Evolutionary conservation across 805 yeast genomes (phyloP).

Genomic region (Barnettozyma siamensis): DNA sequence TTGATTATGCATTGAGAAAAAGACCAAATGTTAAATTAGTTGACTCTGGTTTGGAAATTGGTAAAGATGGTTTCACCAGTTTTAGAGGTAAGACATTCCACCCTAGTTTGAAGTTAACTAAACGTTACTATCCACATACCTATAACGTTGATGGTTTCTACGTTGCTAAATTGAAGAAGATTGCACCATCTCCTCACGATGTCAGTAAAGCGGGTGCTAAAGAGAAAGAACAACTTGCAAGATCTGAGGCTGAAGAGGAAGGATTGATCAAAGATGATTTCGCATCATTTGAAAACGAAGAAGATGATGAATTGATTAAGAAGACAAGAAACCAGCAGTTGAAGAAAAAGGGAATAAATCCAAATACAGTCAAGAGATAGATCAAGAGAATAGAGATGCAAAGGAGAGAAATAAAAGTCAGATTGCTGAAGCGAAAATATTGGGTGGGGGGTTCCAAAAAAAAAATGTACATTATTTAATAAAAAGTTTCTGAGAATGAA

Average conservation of each 20-base stretch:
- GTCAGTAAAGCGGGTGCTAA: constrained; percentile 80
- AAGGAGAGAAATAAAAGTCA: no score
- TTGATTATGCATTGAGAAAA: constrained; percentile 93
- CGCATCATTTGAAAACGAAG: constrained; percentile 64
- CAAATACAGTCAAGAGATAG: constrained; percentile 33
- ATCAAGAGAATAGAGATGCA: neutral
- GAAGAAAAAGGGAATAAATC: constrained; percentile 70
- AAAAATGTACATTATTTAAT: constrained; percentile 3
- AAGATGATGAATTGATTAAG: constrained; percentile 67
- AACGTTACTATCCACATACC: constrained; percentile 97
- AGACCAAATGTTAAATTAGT: constrained; percentile 95
- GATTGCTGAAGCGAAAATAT: no score
- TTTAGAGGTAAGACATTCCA: constrained; percentile 91
- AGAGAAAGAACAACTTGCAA: constrained; percentile 77
- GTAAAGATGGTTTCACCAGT: constrained; percentile 92
- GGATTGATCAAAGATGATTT: constrained; percentile 83
- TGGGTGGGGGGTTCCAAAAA: neutral
- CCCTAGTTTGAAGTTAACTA: constrained; percentile 68
- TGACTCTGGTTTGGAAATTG: constrained; percentile 86
- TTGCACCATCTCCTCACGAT: constrained; percentile 80
- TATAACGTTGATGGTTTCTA: constrained; percentile 98
- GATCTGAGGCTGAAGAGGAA: constrained; percentile 73
- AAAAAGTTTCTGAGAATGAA: neutral
- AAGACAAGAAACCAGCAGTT: constrained; percentile 59
- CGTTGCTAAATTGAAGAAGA: constrained; percentile 94